Conservation (phyloP, 139 green algal species). For the Picocystis salinarum region DNA sequence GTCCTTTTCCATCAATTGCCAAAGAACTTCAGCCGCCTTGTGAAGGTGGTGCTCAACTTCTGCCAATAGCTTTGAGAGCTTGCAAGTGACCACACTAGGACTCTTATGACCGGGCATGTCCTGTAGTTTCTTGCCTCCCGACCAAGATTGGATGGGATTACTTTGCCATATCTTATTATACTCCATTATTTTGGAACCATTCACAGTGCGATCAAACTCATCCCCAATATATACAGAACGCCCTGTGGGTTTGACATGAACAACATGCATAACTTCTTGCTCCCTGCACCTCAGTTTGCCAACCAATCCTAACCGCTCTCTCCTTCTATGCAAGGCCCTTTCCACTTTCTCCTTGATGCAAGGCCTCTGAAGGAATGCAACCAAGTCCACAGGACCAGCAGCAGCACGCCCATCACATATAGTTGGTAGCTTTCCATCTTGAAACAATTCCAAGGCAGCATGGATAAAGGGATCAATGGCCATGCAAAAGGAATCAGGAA, state of each 20-base stretch:
- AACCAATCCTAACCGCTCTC: not conserved
- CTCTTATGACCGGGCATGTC: not conserved
- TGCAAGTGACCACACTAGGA: slow-evolving; percentile 3
- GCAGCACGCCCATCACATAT: not conserved
- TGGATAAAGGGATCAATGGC: too few relatives aligned
- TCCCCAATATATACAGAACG: slow-evolving; percentile 14
- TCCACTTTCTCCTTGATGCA: not conserved
- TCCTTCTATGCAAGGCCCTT: slow-evolving; percentile 5
- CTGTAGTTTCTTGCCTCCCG: slow-evolving; percentile 7
- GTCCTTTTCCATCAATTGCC: too few relatives aligned
- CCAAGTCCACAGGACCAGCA: not conserved
- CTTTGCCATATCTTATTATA: slow-evolving; percentile 14
- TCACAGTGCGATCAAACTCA: slow-evolving; percentile 5
- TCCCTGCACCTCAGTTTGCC: not conserved
- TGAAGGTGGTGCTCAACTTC: too few relatives aligned
- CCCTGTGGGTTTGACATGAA: slow-evolving; percentile 9
- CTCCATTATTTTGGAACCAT: slow-evolving; percentile 11
- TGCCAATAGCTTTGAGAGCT: slow-evolving; percentile 8
- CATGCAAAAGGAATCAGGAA: too few relatives aligned
- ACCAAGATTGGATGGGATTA: slow-evolving; percentile 10
- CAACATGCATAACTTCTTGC: slow-evolving; percentile 6
- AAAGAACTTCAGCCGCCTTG: too few relatives aligned
- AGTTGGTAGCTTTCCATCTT: not conserved
- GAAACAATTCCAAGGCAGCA: not conserved
- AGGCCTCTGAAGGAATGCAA: not conserved